Evolutionary conservation across 2,329 filamentous ascomycete species (phyloP).

Genomic region (Colletotrichum spinosum): DNA sequence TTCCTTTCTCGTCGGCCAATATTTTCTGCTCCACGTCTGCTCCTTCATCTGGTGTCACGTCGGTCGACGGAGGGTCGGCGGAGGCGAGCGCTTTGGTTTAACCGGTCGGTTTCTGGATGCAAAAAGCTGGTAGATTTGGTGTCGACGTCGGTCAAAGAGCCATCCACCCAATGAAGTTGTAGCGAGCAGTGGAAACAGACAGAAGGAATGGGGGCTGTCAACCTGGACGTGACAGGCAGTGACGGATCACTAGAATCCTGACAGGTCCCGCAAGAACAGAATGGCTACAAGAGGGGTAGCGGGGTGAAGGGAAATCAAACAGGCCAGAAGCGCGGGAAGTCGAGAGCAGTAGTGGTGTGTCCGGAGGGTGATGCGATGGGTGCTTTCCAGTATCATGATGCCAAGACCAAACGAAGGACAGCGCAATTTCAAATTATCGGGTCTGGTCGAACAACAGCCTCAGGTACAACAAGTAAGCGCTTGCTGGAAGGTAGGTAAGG

Average conservation of each 20-base stretch:
- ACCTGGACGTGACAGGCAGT: no score
- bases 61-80: background rate
- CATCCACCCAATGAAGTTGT: no score
- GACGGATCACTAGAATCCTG: no score
- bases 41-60: conserved; percentile 15
- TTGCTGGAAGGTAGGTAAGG: conserved; percentile 8
- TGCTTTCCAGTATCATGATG: background rate
- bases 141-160: no score
- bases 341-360: no score
- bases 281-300: no score
- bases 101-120: background rate
- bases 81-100: background rate
- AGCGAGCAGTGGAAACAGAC: no score
- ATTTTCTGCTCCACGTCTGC: conserved; percentile 10
- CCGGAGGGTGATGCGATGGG: no score
- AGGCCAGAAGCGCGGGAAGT: no score
- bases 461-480: background rate
- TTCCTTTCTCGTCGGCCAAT: conserved; percentile 16
- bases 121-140: background rate
- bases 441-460: conserved; percentile 3
- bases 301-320: no score
- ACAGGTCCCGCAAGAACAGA: no score
- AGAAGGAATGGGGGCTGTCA: no score
- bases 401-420: conserved; percentile 33
- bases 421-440: conserved; percentile 35